phyloP scores from a whole-genome alignment of 2,329 filamentous ascomycete species.

The Cercospora brassicicola region DNA sequence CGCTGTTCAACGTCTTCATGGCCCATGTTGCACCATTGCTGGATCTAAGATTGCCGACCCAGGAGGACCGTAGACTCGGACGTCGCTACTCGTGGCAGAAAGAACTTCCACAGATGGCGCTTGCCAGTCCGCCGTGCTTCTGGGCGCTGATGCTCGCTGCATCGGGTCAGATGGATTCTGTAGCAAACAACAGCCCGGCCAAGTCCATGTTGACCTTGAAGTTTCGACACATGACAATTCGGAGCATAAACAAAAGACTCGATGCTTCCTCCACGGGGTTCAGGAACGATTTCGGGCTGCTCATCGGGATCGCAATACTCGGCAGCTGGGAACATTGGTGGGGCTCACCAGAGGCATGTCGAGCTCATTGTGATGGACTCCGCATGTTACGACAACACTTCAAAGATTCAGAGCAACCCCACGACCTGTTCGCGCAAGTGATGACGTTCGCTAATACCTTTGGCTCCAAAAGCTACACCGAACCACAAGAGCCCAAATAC shows the following conservation, averaged over 20 bases:
- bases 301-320: conserved; percentile 21
- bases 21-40: conserved; percentile 18
- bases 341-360: conserved; percentile 19
- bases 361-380: conserved; percentile 20
- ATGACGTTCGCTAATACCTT: conserved; percentile 20
- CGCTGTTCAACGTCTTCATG: conserved; percentile 21
- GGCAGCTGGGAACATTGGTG: conserved; percentile 23
- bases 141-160: conserved; percentile 23
- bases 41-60: conserved; percentile 19
- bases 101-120: conserved; percentile 19
- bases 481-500: neutral
- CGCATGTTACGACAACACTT: conserved; percentile 15
- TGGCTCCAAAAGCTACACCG: neutral
- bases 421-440: conserved; percentile 18
- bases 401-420: conserved; percentile 10
- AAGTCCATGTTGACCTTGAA: conserved; percentile 13
- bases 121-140: conserved; percentile 20
- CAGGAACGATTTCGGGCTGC: conserved; percentile 19
- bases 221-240: conserved; percentile 23
- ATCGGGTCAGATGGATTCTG: conserved; percentile 7
- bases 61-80: conserved; percentile 15
- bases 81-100: conserved; percentile 19
- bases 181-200: conserved; percentile 2
- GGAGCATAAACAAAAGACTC: conserved; percentile 18
- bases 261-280: conserved; percentile 11